Evolutionary conservation across 805 yeast species (phyloP).

Genomic region (Saturnispora bothae): DNA sequence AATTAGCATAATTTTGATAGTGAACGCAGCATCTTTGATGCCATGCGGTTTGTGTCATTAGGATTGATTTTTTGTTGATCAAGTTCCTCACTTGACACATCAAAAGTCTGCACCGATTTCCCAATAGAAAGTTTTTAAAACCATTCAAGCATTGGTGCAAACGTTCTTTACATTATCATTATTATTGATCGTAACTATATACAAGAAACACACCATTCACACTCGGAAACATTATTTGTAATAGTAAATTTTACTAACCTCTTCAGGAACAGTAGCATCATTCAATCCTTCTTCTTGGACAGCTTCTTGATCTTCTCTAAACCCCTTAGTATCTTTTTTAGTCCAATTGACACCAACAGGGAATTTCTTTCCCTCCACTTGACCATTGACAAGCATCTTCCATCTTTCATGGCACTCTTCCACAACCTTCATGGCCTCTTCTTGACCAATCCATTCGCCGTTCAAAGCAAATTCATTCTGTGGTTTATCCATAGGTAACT

Average conservation of each 20-base stretch:
- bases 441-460: conserved; percentile 37
- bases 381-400: conserved; percentile 43
- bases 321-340: conserved; percentile 20
- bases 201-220: neutral
- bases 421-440: conserved; percentile 49
- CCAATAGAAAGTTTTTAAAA: too few relatives aligned
- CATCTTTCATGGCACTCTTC: conserved; percentile 61
- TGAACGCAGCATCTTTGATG: too few relatives aligned
- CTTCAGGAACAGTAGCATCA: conserved; percentile 14
- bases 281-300: neutral
- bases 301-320: neutral
- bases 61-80: too few relatives aligned
- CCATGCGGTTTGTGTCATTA: too few relatives aligned
- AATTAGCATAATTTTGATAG: too few relatives aligned
- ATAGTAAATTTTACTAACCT: conserved; percentile 12
- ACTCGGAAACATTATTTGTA: too few relatives aligned
- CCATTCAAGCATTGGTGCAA: too few relatives aligned
- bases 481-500: conserved; percentile 74
- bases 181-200: too few relatives aligned
- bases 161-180: too few relatives aligned
- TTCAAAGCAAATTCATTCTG: conserved; percentile 64
- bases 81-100: too few relatives aligned
- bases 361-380: conserved; percentile 24
- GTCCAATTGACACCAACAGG: conserved; percentile 34
- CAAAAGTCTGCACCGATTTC: too few relatives aligned